Base-by-base conservation (phyloP, 768 basidiomycete genomes). In the Chalciporus pseudorubinellus region DNA sequence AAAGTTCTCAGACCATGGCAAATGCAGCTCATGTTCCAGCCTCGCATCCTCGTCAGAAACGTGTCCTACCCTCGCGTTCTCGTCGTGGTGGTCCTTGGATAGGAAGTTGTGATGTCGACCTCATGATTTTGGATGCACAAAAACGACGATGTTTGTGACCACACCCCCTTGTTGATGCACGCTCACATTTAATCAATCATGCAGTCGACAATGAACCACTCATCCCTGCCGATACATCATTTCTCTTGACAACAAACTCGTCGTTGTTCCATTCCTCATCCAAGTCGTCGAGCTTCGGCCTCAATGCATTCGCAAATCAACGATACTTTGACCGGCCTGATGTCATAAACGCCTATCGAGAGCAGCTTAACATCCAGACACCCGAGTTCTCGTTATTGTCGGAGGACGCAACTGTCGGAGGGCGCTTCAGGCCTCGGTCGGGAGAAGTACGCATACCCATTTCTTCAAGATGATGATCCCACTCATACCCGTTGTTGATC, bases 71-170 rank as follows among this genome's bases (percentile, higher is more conserved):
- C 39, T 81, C 89, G 68, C 82, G 92, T 60, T 80, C 87, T 50
- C 78, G 89, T 59, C 81, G 92, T 50, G 86, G 89, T 49, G 89
- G 89, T 14, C 85, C 87, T 24, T 89, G 89, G 31, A 81, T 89
- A 45, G 89, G 92, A 50, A 85, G 72, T 53, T 83, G 84, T 65
- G 88, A 91, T 65, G 77, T 85, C 16, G 92, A 95, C 73, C 60
- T 83, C 48, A 84, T 91, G 82, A 89, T 95, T 66, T 69, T 92
- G 56, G 91, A 93, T 59, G 87, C 85, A 56, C 78, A 87, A 61
- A 82, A 83, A 71, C 81, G 82, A 69, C 85, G 83, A 76, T 73
- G 92, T 92, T 66, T 63, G 84, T 78, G 33, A 46, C 43, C 48
- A 49, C 5, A 26, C 38, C 48, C 46, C 49, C 41, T 44, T 28